phyloP scores from a whole-genome alignment of 2,329 filamentous ascomycete species.

The Metarhizium guizhouense region DNA sequence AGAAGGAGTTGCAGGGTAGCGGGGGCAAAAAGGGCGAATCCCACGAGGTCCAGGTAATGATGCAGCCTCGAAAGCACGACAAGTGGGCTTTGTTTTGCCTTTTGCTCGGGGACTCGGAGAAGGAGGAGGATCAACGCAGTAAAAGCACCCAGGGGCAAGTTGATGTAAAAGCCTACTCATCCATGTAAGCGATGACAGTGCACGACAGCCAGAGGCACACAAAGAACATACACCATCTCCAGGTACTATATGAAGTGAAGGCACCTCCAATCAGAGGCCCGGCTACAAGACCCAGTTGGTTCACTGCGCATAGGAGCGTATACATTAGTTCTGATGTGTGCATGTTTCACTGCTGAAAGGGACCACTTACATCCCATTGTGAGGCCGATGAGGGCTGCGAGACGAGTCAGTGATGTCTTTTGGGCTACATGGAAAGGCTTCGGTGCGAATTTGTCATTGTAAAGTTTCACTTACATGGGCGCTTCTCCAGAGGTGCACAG shows the following conservation, averaged over 20 bases:
- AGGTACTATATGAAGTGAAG: constrained; percentile 26
- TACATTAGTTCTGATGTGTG: too few relatives aligned
- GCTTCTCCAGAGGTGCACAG: constrained; percentile 8
- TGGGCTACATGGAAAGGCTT: too few relatives aligned
- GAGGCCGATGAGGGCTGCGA: not conserved
- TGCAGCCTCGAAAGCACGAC: constrained; percentile 16
- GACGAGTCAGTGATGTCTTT: too few relatives aligned
- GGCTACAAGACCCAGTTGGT: constrained; percentile 28
- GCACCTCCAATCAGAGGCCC: constrained; percentile 35
- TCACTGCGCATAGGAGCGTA: constrained; percentile 8
- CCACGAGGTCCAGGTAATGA: constrained; percentile 28
- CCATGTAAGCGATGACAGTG: too few relatives aligned
- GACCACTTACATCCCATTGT: constrained; percentile 9
- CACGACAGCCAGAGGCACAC: too few relatives aligned
- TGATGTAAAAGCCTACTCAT: constrained; percentile 30
- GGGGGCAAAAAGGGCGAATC: constrained; percentile 34
- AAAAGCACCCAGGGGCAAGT: constrained; percentile 33
- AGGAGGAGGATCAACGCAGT: constrained; percentile 23
- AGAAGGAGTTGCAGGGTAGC: constrained; percentile 32
- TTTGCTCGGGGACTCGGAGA: constrained; percentile 27
- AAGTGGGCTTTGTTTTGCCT: constrained; percentile 15
- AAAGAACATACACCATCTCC: constrained; percentile 28
- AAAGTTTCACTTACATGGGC: constrained; percentile 4
- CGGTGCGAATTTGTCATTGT: too few relatives aligned
- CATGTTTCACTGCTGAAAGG: too few relatives aligned